Base-by-base conservation (phyloP, 2,329 filamentous ascomycete species). In the Pseudogymnoascus sp. region DNA sequence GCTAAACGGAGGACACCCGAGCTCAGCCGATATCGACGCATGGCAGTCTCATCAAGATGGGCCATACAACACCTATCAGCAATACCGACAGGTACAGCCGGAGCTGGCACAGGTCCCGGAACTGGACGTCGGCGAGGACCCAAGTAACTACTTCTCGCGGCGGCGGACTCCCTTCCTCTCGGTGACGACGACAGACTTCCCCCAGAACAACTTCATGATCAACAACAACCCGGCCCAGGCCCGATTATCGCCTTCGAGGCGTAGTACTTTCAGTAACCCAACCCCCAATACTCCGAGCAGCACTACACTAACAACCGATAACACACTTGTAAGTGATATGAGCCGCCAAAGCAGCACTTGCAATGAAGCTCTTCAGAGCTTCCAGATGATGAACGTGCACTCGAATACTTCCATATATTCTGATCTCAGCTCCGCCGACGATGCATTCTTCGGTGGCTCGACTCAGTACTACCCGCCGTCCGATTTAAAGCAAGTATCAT, bases 321-420 rank as follows among this genome's bases (percentile, higher is more conserved):
- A 70, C 37, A 72, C 71, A 21, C 65, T 69, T 36, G 64, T 67
- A 55, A 71, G 67, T 65, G 67, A 66, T 48, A 71, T 73, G 71
- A 72, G 71, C 67, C 68, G 70, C 62, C 68, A 70, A 64, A 70
- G 67, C 65, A 72, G 70, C 65, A 62, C 70, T 42, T 71, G 65
- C 63, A 70, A 69, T 63, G 70, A 71, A 55, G 65, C 65, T 64
- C 63, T 72, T 62, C 67, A 69, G 69, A 67, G 68, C 67, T 66
- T 72, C 63, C 61, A 69, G 61, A 73, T 72, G 71, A 68, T 72
- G 68, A 69, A 68, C 61, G 66, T 71, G 62, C 66, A 69, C 66
- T 72, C 70, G 61, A 69, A 67, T 63, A 65, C 58, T 63, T 72
- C 70, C 29, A 68, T 63, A 65, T 69, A 66, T 58, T 62, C 69